Evolutionary conservation across 2,329 filamentous ascomycete species (phyloP), one percentile per base, ranked within the genome.

Genomic region (Waltergamsia citrina): DNA sequence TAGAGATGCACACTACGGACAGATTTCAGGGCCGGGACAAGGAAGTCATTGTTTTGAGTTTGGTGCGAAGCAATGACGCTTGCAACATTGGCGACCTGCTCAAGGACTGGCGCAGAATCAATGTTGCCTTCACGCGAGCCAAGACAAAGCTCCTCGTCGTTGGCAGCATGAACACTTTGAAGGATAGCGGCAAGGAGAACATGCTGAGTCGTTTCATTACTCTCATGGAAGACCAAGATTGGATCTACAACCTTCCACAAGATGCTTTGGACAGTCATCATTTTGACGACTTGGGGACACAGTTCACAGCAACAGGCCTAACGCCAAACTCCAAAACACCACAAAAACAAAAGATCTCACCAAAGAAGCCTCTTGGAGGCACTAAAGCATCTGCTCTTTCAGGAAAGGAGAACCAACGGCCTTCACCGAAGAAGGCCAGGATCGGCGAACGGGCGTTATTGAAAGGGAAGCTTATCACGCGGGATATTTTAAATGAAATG

Each of bases 21-120:
- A 86, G 90, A 29, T 98, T 94, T 57, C 92, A 98, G 54, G 92
- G 92, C 6, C 76, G 92, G 8, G 92, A 98, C 59, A 98, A 98
- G 53, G 87, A 94, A 50, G 80, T 94, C 3, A 74, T 96, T 1
- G 75, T 98, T 11, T 71, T 98, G 7, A 85, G 78, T 36, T 79
- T 94, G 20, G 92, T 96, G 11, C 75, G 92, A 20, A 90, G 78
- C 53, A 98, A 98, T 48, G 78, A 88, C 16, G 71, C 73, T 2
- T 76, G 79, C 41, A 76, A 72, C 32, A 88, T 98, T n/a, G 92
- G 92, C 14, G 92, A 96, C 36, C 58, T 98, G 29, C 67, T 98
- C 19, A 84, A 82, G 40, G 92, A 98, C 56, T 93, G 87, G 83
- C 69, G 92, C 36, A 67, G 92, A 32, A 87, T 98, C 52, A 98